A percentile compares a stretch with the other conserved stretches of the same genome.
These are phyloP conservation scores for Ceratonia siliqua DNA, from an alignment of 306 rosid species.

Conservation along the genomic window DNA sequence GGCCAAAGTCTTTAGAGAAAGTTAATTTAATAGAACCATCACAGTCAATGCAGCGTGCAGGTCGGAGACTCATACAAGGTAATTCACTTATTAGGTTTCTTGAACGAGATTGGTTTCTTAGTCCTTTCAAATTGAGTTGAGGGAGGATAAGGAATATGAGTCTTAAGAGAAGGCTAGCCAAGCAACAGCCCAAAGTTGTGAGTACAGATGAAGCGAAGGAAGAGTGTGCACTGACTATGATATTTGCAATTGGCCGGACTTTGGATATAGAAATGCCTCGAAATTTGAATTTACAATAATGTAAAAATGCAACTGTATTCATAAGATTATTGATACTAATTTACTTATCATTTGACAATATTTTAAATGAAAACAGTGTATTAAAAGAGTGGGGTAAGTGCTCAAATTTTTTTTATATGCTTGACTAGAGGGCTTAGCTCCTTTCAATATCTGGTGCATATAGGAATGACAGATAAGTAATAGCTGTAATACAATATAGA, in stretches of 20 bases:
- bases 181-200: slow-evolving; percentile 3
- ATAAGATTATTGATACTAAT: neutral
- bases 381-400: neutral
- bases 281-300: neutral
- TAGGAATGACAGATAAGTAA: neutral
- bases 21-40: slow-evolving; percentile 88
- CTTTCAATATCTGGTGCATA: neutral
- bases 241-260: neutral
- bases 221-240: neutral
- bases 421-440: slow-evolving; percentile 1
- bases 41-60: slow-evolving; percentile 93
- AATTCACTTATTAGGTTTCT: slow-evolving; percentile 13
- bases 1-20: slow-evolving; percentile 82
- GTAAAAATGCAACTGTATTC: neutral
- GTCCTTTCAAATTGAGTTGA: slow-evolving; percentile 19
- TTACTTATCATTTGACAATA: slow-evolving; percentile 1
- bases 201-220: slow-evolving; percentile 15
- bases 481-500: neutral
- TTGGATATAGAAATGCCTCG: neutral
- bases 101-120: neutral
- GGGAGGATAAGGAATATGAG: slow-evolving; percentile 5
- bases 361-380: slow-evolving; percentile 1
- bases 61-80: slow-evolving; percentile 87
- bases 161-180: slow-evolving; percentile 24
- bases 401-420: neutral